A percentile compares a stretch with the other conserved stretches of the same genome.
Conservation (phyloP, 352 stramenopile species). For the Pythium sp. region DNA sequence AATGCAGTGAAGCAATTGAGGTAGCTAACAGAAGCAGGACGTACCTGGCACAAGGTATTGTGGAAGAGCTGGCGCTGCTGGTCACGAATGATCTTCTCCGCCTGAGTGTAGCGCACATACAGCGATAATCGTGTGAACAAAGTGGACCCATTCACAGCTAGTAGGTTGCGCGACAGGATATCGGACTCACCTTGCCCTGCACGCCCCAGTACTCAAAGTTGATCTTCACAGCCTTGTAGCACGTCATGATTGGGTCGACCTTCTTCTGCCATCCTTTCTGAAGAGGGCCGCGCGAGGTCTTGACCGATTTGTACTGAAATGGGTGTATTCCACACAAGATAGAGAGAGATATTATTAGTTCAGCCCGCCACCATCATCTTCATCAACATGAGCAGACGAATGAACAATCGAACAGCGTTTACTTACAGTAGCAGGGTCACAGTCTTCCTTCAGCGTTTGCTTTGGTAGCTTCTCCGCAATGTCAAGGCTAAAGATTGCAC, state of each 20-base stretch:
- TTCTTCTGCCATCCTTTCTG: slow-evolving; percentile 63
- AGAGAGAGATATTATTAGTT: background rate
- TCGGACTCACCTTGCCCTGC: slow-evolving; percentile 54
- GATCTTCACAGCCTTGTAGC: slow-evolving; percentile 84
- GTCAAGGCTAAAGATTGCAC: slow-evolving; percentile 40
- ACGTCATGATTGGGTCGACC: slow-evolving; percentile 79
- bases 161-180: too few relatives aligned
- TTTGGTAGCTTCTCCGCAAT: slow-evolving; percentile 78
- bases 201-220: slow-evolving; percentile 90
- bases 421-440: slow-evolving; percentile 53
- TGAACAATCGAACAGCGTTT: background rate
- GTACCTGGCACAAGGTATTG: slow-evolving; percentile 47
- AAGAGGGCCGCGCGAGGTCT: slow-evolving; percentile 71
- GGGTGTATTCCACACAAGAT: background rate
- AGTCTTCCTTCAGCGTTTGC: slow-evolving; percentile 69
- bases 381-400: slow-evolving; percentile 12
- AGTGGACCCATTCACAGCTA: too few relatives aligned
- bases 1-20: background rate
- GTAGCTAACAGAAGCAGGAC: background rate
- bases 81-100: slow-evolving; percentile 80
- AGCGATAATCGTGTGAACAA: too few relatives aligned
- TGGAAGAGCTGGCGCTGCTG: slow-evolving; percentile 85
- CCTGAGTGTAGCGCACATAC: slow-evolving; percentile 18
- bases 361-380: background rate
- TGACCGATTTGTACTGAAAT: slow-evolving; percentile 51